Evolutionary conservation across 2,329 filamentous ascomycete species (phyloP).

Genomic region (Trichophyton verrucosum): DNA sequence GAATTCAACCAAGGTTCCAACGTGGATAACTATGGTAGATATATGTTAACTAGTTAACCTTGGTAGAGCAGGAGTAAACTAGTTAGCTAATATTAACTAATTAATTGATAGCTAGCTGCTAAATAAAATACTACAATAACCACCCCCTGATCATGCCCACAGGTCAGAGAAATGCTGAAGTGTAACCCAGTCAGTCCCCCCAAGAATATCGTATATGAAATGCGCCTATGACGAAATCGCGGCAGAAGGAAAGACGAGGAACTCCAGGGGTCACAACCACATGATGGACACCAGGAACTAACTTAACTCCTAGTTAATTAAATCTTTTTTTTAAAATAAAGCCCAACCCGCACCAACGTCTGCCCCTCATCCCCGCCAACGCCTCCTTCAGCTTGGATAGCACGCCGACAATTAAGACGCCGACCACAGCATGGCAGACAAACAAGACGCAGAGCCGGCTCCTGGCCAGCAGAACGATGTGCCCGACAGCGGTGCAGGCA

Average conservation of each 20-base stretch:
- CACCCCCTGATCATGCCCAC: too few relatives aligned
- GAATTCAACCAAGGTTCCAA: too few relatives aligned
- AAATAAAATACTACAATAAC: too few relatives aligned
- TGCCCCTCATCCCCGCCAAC: constrained; percentile 2
- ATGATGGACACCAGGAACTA: not conserved
- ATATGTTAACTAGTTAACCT: too few relatives aligned
- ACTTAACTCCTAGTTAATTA: not conserved
- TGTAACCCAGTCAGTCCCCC: too few relatives aligned
- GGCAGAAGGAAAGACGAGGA: not conserved
- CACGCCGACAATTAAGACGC: not conserved
- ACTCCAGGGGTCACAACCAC: not conserved
- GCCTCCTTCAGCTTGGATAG: not conserved
- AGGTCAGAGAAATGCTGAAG: too few relatives aligned
- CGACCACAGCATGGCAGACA: not conserved
- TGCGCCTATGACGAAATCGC: too few relatives aligned
- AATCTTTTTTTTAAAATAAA: not conserved
- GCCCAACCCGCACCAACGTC: not conserved
- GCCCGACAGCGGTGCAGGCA: not conserved
- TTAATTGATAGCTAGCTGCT: too few relatives aligned
- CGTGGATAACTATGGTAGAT: too few relatives aligned
- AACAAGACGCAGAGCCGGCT: not conserved
- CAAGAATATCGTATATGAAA: too few relatives aligned
- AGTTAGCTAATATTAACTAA: too few relatives aligned
- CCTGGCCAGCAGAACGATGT: constrained; percentile 4
- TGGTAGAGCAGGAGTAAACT: too few relatives aligned